Conservation (phyloP, 768 basidiomycete species). For the Phylloporus rhodoxanthus region DNA sequence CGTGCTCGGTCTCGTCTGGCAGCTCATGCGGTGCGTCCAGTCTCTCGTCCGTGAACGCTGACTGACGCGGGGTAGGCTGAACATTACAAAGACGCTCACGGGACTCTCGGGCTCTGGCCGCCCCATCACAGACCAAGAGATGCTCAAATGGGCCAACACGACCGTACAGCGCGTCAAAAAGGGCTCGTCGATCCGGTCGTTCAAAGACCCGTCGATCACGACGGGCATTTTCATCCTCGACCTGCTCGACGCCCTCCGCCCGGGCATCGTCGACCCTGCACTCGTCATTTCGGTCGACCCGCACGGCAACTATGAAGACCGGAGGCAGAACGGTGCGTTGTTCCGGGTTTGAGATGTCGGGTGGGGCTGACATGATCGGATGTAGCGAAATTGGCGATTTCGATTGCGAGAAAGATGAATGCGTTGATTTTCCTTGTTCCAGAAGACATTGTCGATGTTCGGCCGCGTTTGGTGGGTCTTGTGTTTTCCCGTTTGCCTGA, state of each 20-base stretch:
- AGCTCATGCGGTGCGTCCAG: conserved; percentile 76
- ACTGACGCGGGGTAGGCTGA: conserved; percentile 46
- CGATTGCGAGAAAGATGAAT: conserved; percentile 97
- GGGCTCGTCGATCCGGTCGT: conserved; percentile 69
- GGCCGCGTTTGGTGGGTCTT: conserved; percentile 66
- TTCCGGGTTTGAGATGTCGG: not conserved
- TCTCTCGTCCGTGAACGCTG: not conserved
- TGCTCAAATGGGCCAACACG: conserved; percentile 93
- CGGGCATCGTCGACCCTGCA: conserved; percentile 90
- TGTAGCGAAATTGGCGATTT: conserved; percentile 92
- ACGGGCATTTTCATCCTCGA: conserved; percentile 93
- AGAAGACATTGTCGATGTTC: conserved; percentile 93
- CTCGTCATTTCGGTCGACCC: conserved; percentile 63
- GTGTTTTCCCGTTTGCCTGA: not conserved
- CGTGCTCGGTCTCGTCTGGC: conserved; percentile 96
- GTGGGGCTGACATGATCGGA: not conserved
- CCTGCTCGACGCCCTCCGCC: conserved; percentile 82
- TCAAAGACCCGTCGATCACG: conserved; percentile 88
- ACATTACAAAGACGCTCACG: conserved; percentile 85
- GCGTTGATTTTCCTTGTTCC: conserved; percentile 95
- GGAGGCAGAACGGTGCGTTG: conserved; percentile 81
- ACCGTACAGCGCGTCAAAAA: conserved; percentile 72
- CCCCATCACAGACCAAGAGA: conserved; percentile 86
- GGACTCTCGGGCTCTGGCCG: conserved; percentile 65
- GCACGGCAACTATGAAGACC: conserved; percentile 72